Conservation (phyloP, 2,329 filamentous ascomycete species). For the Reticulascus tulasneorum region DNA sequence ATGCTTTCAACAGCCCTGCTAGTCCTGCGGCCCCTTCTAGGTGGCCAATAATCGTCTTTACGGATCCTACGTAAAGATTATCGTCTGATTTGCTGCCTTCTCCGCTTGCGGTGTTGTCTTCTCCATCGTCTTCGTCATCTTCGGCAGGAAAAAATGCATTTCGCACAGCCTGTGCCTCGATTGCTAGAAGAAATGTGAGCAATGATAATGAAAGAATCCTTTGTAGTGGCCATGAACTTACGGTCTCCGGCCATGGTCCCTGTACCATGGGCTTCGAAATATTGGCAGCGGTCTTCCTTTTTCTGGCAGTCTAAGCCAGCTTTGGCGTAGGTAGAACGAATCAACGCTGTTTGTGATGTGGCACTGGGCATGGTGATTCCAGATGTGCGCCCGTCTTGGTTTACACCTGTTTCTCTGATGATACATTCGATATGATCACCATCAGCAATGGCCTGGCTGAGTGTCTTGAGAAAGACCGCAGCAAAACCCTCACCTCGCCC, state of each 20-base stretch:
- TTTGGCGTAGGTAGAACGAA: conserved; percentile 20
- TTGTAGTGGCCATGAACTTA: conserved; percentile 42
- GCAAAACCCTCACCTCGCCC: conserved; percentile 49
- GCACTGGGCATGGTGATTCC: conserved; percentile 32
- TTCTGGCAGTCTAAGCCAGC: conserved; percentile 8
- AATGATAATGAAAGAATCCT: too few species aligned
- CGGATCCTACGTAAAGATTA: conserved; percentile 17
- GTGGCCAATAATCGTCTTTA: conserved; percentile 25
- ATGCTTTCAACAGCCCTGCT: conserved; percentile 21
- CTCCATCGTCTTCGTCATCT: too few species aligned
- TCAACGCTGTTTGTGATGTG: conserved; percentile 21
- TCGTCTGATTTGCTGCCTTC: conserved; percentile 27
- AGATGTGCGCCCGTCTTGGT: conserved; percentile 17
- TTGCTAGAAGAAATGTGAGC: too few species aligned
- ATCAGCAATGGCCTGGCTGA: conserved; percentile 35
- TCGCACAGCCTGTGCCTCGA: conserved; percentile 27
- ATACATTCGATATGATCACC: conserved; percentile 21
- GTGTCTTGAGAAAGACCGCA: conserved; percentile 40
- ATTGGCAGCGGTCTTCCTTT: conserved; percentile 7
- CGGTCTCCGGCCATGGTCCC: conserved; percentile 34
- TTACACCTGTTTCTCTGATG: conserved; percentile 19
- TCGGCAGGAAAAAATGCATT: conserved; percentile 6
- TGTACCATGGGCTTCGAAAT: conserved; percentile 32
- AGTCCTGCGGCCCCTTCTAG: conserved; percentile 22
- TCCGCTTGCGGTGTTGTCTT: conserved; percentile 26